phyloP scores from a whole-genome alignment of 345 rosid species.

The Brassica cretica region DNA sequence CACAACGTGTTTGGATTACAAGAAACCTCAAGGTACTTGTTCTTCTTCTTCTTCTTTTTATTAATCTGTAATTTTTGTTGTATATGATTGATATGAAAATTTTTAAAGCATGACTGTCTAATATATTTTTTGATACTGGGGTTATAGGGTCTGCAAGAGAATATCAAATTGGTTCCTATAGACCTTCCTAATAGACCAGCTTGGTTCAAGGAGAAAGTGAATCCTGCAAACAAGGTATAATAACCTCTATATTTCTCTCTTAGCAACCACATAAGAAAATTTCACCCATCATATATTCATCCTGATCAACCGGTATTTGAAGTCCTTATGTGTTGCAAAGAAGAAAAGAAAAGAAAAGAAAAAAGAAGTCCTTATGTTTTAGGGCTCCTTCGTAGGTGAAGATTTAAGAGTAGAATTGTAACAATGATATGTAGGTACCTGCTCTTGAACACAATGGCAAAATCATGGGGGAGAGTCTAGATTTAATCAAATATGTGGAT shows the following conservation, averaged over 20 bases:
- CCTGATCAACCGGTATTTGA: neutral
- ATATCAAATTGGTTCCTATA: conserved; percentile 70
- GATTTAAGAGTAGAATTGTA: neutral
- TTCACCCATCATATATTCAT: neutral
- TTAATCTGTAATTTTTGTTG: neutral
- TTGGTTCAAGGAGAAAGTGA: conserved; percentile 85
- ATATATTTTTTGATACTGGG: neutral
- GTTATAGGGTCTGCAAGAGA: conserved; percentile 77
- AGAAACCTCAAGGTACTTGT: conserved; percentile 69
- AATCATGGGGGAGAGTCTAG: conserved; percentile 77
- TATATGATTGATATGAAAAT: neutral
- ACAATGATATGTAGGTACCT: conserved; percentile 61
- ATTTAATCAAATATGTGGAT: conserved; percentile 73
- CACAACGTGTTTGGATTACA: conserved; percentile 82
- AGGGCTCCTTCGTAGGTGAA: conserved; percentile 6
- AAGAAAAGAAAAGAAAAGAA: no score
- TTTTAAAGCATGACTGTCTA: neutral
- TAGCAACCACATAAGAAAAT: neutral
- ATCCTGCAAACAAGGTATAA: conserved; percentile 74
- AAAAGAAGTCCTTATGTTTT: neutral
- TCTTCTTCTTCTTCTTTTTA: neutral
- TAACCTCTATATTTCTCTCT: neutral
- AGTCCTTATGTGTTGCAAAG: neutral
- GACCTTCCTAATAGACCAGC: conserved; percentile 69
- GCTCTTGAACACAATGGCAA: conserved; percentile 77